These are phyloP conservation scores for Starmerella scarabaei DNA, from an alignment of 805 yeast genomes.

Conservation along the genomic window DNA sequence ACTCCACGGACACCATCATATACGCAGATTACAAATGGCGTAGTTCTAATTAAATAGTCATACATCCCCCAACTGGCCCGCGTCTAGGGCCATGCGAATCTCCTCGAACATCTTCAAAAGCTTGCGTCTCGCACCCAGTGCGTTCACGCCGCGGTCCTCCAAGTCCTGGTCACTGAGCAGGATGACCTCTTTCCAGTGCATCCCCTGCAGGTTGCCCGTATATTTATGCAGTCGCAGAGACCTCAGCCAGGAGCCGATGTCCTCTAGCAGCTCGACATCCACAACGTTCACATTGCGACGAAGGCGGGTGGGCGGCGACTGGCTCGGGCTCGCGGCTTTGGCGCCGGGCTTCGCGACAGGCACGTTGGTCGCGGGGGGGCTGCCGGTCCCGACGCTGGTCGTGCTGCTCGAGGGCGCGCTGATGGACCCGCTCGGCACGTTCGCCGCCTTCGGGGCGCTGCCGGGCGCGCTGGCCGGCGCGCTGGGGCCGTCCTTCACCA, in stretches of 20 bases:
- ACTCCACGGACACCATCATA: no score
- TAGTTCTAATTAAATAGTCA: no score
- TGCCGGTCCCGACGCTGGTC: background rate
- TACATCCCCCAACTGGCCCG: constrained; percentile 17
- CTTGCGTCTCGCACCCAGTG: constrained; percentile 92
- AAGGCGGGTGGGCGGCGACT: background rate
- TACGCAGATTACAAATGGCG: no score
- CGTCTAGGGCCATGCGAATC: constrained; percentile 47
- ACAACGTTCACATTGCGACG: constrained; percentile 14
- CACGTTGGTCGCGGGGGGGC: background rate
- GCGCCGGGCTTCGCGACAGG: background rate
- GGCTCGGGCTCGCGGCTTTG: background rate
- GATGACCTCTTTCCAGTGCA: constrained; percentile 69
- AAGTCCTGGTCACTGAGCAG: constrained; percentile 55
- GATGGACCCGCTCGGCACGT: background rate
- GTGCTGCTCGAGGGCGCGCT: background rate
- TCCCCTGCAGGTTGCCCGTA: constrained; percentile 64
- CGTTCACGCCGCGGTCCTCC: constrained; percentile 72
- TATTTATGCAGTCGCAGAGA: constrained; percentile 84
- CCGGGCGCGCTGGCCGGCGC: background rate
- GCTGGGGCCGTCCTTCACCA: background rate
- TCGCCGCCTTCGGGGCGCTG: background rate
- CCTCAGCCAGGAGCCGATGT: constrained; percentile 88
- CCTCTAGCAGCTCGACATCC: constrained; percentile 35
- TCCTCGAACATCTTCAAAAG: constrained; percentile 80